Evolutionary conservation across 129 eudicot genomes (phyloP), one percentile per base, ranked within the genome.

Genomic region (Flaveria trinervia): DNA sequence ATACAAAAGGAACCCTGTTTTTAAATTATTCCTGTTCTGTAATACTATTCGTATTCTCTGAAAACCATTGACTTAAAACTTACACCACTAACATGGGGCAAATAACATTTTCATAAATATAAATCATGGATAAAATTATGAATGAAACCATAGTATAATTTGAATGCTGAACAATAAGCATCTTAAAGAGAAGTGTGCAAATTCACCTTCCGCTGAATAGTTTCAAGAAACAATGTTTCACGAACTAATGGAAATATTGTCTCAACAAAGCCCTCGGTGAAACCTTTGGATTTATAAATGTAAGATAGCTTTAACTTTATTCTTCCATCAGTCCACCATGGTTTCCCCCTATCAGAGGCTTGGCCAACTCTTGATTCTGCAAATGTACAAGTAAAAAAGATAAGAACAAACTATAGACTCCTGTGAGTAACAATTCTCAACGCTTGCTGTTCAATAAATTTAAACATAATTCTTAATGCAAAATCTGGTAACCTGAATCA

Each of bases 311-410:
- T 91, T 79, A 94, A 70, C 86, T 91, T 94, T 79, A 91, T 80
- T 68, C 82, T 87, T 77, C 78, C 88, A 78, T 83, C 77, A 43
- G 74, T 78, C 97, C 97, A 91, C 98, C 97, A 94, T 16, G 85
- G 83, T 61, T 85, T 80, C 25, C 70, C 33, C 77, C 18, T 70
- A 72, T 77, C 90, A 3, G 84, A 83, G 39, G 70, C 77, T 70
- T 48, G 62, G 33, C 22, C 85, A 44, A 46, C 49, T 71, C 80
- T 72, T 72, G 83, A 83, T 52, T 75, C 92, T 90, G 85, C 41
- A 85, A 74, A 73, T 16, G 26, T 36, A 33, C 15, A 56, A 1
- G 26, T 50, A 28, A 79, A 75, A 44, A 61, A 77, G 41, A 76
- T 64, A 51, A 56, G 11, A 64, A 61, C 48, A 7, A 56, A 45